Conservation (phyloP, 2,329 filamentous ascomycete species). For the Aspergillus sp. region DNA sequence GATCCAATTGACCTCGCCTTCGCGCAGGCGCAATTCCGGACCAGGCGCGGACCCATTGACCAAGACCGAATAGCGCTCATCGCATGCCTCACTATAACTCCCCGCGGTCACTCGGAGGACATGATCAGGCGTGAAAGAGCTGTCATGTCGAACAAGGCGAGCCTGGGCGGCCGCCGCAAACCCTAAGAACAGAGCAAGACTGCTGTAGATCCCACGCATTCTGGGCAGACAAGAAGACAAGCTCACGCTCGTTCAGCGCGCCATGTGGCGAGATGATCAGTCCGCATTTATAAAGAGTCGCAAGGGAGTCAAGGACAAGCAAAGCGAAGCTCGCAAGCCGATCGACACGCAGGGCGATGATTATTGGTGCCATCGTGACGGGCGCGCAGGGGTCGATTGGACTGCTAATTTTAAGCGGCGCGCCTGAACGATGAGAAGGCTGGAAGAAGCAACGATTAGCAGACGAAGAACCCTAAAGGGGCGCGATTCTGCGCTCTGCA, state of each 20-base stretch:
- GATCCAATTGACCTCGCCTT: constrained; percentile 53
- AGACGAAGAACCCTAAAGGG: background rate
- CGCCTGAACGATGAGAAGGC: background rate
- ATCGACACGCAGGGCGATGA: background rate
- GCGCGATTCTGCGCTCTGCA: background rate
- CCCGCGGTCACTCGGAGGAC: background rate
- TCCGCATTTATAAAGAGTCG: background rate
- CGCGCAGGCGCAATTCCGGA: constrained; percentile 48
- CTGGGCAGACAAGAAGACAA: background rate
- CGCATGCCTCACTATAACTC: constrained; percentile 1
- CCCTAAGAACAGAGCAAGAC: background rate
- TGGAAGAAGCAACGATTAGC: background rate
- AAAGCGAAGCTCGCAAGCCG: background rate
- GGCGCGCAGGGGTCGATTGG: background rate
- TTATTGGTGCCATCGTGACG: background rate
- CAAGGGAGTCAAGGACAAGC: background rate
- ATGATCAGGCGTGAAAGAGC: constrained; percentile 5
- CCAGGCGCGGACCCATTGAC: constrained; percentile 57
- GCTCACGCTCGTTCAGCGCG: background rate
- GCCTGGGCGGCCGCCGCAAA: background rate
- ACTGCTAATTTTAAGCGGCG: background rate
- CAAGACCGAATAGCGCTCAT: constrained; percentile 45
- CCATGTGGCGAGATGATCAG: background rate
- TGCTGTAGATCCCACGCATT: background rate
- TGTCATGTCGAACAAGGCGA: background rate